Conservation (phyloP, 106 monocot genomes). For the Dendrobium catenatum region DNA sequence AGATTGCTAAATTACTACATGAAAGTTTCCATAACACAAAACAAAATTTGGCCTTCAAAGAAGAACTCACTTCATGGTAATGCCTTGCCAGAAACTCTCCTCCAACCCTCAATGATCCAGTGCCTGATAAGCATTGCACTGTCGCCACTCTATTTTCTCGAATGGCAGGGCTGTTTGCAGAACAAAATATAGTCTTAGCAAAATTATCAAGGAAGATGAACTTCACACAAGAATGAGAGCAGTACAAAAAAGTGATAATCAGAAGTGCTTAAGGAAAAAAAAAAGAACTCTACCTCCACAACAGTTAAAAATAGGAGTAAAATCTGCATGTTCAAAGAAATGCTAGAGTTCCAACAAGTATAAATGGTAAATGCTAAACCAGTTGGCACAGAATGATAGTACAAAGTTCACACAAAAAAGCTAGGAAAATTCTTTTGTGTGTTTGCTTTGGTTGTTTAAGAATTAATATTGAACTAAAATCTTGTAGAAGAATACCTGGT, state of each 20-base stretch:
- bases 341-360: background rate
- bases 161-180: conserved; percentile 68
- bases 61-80: conserved; percentile 56
- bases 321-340: background rate
- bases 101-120: conserved; percentile 96
- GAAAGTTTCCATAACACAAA: conserved; percentile 5
- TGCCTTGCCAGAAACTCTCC: conserved; percentile 87
- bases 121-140: conserved; percentile 92
- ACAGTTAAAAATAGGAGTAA: background rate
- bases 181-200: conserved; percentile 1
- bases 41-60: background rate
- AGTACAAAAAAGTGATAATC: background rate
- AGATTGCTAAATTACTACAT: background rate
- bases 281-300: background rate
- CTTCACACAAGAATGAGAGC: background rate
- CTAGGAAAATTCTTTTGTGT: background rate
- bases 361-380: background rate
- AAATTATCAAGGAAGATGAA: background rate
- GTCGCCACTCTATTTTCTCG: conserved; percentile 82
- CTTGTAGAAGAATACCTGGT: background rate
- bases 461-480: background rate
- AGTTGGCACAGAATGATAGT: background rate
- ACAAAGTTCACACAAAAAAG: background rate
- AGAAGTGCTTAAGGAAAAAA: background rate
- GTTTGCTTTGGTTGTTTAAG: background rate